Base-by-base conservation (phyloP, 371 early-diverging fungal genomes). In the Mortierella sp. region DNA sequence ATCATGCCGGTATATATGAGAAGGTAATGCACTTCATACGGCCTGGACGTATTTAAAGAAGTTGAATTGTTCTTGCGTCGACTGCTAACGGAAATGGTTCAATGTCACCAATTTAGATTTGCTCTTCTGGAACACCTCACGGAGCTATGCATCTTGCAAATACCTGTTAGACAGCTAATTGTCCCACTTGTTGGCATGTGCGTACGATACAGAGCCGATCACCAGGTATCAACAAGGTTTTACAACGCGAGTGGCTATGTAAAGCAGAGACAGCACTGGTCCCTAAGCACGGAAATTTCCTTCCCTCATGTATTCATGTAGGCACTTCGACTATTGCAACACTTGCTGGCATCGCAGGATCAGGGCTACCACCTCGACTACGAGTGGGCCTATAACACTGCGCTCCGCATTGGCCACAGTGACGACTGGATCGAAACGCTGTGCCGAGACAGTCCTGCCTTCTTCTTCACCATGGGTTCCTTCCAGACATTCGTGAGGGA, bases 1-100 rank as follows among this genome's bases (percentile, higher is more conserved):
- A 50, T 64, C 27, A 60, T 75, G 50, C 76, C 76, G 0, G 51
- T 60, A 3, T 50, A 69, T 30, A 64, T 75, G 76, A 54, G 70
- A 17, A 64, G 76, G 76, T 75, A 53, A 34, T 26, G 19, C 24
- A 14, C n/a, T n/a, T n/a, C n/a, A n/a, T n/a, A n/a, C n/a, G n/a
- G n/a, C n/a, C n/a, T n/a, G n/a, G n/a, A n/a, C n/a, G n/a, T n/a
- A n/a, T n/a, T n/a, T n/a, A n/a, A n/a, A n/a, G n/a, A n/a, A n/a
- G n/a, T n/a, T n/a, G n/a, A n/a, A n/a, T n/a, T n/a, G n/a, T n/a
- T n/a, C n/a, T n/a, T n/a, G n/a, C n/a, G n/a, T n/a, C n/a, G n/a
- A n/a, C n/a, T n/a, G n/a, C n/a, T n/a, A n/a, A n/a, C n/a, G n/a
- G n/a, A n/a, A n/a, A n/a, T n/a, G n/a, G n/a, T n/a, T n/a, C n/a